These are phyloP conservation scores for Neurospora tetrasperma DNA, from an alignment of 495 filamentous ascomycete genomes.

Conservation along the genomic window DNA sequence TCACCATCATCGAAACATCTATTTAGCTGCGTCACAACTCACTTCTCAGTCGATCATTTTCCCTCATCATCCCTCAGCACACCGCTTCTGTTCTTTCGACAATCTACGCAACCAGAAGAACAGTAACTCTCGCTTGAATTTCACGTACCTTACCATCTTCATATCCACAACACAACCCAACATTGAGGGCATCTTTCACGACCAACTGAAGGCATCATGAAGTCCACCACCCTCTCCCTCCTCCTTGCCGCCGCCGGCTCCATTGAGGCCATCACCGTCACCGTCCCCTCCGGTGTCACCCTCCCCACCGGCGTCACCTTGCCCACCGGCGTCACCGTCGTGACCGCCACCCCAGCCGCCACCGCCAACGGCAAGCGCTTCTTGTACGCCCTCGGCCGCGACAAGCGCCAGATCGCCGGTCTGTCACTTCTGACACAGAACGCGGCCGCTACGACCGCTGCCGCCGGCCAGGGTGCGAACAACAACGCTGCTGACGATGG, in stretches of 20 bases:
- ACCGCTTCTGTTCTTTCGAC: neutral
- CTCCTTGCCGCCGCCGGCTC: neutral
- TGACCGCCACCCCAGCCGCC: constrained; percentile 7
- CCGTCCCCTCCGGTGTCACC: constrained; percentile 18
- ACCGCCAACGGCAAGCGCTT: constrained; percentile 7
- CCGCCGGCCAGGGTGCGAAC: neutral
- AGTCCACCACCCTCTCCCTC: neutral
- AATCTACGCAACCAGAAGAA: neutral
- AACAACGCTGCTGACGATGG: neutral
- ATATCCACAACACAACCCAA: neutral
- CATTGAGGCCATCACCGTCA: constrained; percentile 1
- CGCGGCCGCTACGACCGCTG: neutral
- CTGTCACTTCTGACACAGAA: neutral
- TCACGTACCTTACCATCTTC: neutral
- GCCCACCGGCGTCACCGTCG: constrained; percentile 22
- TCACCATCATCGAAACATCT: neutral
- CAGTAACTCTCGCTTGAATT: neutral
- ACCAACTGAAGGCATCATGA: neutral
- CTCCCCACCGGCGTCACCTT: constrained; percentile 17
- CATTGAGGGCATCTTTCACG: neutral
- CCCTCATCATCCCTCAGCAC: neutral
- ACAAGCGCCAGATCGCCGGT: constrained; percentile 1
- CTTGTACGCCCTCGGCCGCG: neutral
- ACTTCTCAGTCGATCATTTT: neutral
- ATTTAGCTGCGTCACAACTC: neutral